A percentile compares a stretch with the other conserved stretches of the same genome.
These are phyloP conservation scores for Podaxis sp. DNA, from an alignment of 768 basidiomycete genomes.

Conservation along the genomic window DNA sequence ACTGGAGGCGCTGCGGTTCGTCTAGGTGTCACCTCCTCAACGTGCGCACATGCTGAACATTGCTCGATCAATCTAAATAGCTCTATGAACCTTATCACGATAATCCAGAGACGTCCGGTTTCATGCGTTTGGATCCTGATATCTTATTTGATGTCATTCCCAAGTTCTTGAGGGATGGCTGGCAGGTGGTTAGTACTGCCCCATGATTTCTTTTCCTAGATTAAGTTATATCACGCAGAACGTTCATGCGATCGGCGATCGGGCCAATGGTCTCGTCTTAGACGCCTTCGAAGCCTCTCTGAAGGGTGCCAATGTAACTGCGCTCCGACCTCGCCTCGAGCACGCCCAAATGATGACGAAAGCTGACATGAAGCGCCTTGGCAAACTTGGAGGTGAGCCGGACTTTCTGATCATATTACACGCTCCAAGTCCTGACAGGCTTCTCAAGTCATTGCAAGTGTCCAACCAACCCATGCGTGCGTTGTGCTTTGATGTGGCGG, in stretches of 20 bases:
- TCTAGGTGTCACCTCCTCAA: conserved; percentile 14
- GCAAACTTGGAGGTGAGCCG: conserved; percentile 70
- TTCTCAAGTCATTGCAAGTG: conserved; percentile 76
- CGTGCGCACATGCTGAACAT: neutral
- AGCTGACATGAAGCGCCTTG: conserved; percentile 76
- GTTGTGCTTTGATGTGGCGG: conserved; percentile 27
- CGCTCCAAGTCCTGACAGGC: conserved; percentile 12
- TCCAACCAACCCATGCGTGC: conserved; percentile 88
- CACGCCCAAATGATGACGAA: conserved; percentile 86
- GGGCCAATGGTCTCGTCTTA: conserved; percentile 81
- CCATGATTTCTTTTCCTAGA: neutral
- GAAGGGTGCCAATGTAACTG: conserved; percentile 57
- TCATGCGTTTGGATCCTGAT: conserved; percentile 70
- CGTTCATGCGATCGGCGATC: conserved; percentile 85
- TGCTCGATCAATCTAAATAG: conserved; percentile 30
- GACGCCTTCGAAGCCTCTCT: conserved; percentile 79
- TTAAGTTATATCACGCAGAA: conserved; percentile 48
- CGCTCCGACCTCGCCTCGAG: conserved; percentile 78
- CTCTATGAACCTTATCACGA: conserved; percentile 83
- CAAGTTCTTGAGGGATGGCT: conserved; percentile 73
- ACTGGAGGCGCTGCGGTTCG: conserved; percentile 87
- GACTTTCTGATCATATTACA: neutral
- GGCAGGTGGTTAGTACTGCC: conserved; percentile 77
- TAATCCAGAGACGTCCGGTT: conserved; percentile 71
- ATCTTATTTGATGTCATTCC: conserved; percentile 63